These are phyloP conservation scores for Xerocomellus amylosporus DNA, from an alignment of 768 basidiomycete genomes.

Conservation along the genomic window DNA sequence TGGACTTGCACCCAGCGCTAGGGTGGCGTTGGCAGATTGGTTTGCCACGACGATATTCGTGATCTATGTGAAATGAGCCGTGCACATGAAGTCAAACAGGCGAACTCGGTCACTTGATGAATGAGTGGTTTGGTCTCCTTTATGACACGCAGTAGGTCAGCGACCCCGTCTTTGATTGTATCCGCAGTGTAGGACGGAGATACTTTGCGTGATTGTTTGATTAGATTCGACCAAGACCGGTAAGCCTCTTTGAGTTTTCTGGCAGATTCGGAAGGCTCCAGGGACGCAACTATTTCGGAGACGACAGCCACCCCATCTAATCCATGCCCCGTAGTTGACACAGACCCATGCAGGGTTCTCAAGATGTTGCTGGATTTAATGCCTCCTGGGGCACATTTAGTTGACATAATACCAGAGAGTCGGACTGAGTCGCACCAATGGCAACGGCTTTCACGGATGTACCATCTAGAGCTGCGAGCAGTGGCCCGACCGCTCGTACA, in stretches of 20 bases:
- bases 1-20: slow-evolving; percentile 85
- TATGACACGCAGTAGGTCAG: slow-evolving; percentile 49
- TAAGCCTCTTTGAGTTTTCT: slow-evolving; percentile 43
- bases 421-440: slow-evolving; percentile 58
- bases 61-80: slow-evolving; percentile 48
- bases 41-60: slow-evolving; percentile 87
- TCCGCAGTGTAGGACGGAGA: slow-evolving; percentile 27
- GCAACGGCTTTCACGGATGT: slow-evolving; percentile 70
- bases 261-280: slow-evolving; percentile 52
- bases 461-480: slow-evolving; percentile 65
- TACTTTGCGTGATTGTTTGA: background rate
- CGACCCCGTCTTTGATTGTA: slow-evolving; percentile 43
- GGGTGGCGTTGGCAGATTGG: slow-evolving; percentile 86
- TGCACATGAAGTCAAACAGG: background rate
- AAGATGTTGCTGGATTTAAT: slow-evolving; percentile 78
- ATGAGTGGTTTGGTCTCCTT: slow-evolving; percentile 62
- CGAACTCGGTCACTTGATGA: slow-evolving; percentile 59
- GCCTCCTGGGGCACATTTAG: slow-evolving; percentile 56
- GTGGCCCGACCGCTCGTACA: slow-evolving; percentile 63
- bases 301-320: slow-evolving; percentile 88
- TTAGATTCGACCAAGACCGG: slow-evolving; percentile 20
- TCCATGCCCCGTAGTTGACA: slow-evolving; percentile 51
- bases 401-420: background rate
- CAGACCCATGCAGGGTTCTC: slow-evolving; percentile 69
- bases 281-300: slow-evolving; percentile 76